These are phyloP conservation scores for Jatropha multifida DNA, from an alignment of 441 rosid genomes.

Conservation along the genomic window DNA sequence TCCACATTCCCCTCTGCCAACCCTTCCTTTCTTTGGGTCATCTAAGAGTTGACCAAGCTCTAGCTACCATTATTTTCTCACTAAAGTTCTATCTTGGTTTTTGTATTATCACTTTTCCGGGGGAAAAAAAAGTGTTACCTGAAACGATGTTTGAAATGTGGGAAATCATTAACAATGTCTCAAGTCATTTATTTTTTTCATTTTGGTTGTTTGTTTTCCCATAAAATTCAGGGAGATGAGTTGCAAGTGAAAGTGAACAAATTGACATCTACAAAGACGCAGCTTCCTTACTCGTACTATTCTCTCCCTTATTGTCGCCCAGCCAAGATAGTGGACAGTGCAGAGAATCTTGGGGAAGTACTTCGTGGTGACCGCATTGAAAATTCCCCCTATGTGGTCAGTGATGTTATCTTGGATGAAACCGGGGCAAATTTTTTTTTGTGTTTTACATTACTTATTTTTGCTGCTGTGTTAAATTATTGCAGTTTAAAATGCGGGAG, in stretches of 20 bases:
- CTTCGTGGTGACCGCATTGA: conserved; percentile 96
- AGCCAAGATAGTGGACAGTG: conserved; percentile 64
- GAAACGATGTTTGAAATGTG: not conserved
- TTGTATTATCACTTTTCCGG: not conserved
- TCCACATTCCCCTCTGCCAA: not conserved
- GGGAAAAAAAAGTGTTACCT: not conserved
- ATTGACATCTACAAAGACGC: conserved; percentile 86
- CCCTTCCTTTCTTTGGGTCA: not conserved
- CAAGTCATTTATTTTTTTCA: not conserved
- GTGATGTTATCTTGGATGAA: conserved; percentile 21
- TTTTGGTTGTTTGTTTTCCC: not conserved
- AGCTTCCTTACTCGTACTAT: conserved; percentile 85
- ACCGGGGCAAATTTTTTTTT: not conserved
- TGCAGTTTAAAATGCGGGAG: conserved; percentile 92
- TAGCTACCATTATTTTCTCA: not conserved
- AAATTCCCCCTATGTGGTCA: conserved; percentile 85
- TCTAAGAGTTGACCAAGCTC: not conserved
- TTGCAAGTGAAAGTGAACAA: conserved; percentile 94
- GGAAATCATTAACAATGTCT: not conserved
- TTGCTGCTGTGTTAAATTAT: conserved; percentile 16
- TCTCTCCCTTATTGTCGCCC: conserved; percentile 81
- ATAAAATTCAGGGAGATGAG: conserved; percentile 62
- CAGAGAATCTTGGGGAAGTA: conserved; percentile 97
- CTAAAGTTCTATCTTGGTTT: not conserved
- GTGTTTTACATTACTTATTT: not conserved